Evolutionary conservation across 805 yeast genomes (phyloP), one percentile per base, ranked within the genome.

Genomic region (Suhomyces sp.): DNA sequence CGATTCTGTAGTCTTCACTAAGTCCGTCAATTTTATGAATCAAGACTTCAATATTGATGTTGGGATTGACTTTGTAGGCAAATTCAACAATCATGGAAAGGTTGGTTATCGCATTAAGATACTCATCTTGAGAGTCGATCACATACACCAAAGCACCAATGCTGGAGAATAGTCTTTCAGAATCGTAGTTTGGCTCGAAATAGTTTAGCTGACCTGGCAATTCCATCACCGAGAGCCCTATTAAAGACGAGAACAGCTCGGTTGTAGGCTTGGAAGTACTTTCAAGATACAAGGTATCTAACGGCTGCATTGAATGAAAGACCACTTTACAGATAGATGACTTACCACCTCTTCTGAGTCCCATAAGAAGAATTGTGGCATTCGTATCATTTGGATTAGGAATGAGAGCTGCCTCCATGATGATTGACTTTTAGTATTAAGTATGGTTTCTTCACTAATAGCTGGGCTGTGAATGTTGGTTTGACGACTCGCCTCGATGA

Each of bases 11-110:
- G 67, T 94, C 99, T 62, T 94, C 99, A 50, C 90, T 83, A 41
- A 93, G 77, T 0, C 98, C 98, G 64, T 94, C 99, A 49, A 94
- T 93, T 67, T 94, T 94, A 71, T 94, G 99, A 44, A 94, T 91
- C 50, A 94, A 77, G 2, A 93, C 96, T 68, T 94, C 99, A 47
- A 94, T 86, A 64, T 91, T 89, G 46, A 93, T 86, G 35, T 76
- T 76, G 3, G 97, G 97, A 61, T 92, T 90, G 40, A 87, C 86
- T 60, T 85, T 84, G 63, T 87, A 84, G 0, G 97, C 97, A 60
- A 85, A 87, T 63, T 89, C 94, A 53, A 92, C 86, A 55, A 94
- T 90, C 77, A 86, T 86, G 4, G 93, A 89, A 46, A 94, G 73
- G 64, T 91, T 92, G 24, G 96, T 90, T 45, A 94, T 77, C 0